Evolutionary conservation across 176 grass and related monocot species (phyloP).

Genomic region (Oryza rufipogon): DNA sequence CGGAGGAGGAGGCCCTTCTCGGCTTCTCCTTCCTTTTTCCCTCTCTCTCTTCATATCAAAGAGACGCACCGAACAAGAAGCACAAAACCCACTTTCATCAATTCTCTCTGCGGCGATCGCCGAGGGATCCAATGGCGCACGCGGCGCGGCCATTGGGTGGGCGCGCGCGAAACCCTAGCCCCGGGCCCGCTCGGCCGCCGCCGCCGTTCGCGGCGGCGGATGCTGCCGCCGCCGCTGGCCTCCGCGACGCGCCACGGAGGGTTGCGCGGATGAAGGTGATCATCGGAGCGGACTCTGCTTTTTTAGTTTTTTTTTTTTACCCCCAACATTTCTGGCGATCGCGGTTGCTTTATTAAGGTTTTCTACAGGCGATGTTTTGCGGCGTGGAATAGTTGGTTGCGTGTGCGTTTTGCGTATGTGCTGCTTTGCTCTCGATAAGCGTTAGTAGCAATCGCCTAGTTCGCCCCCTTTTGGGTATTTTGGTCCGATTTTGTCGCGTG

Average conservation of each 20-base stretch:
- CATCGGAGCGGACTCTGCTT: neutral
- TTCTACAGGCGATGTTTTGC: neutral
- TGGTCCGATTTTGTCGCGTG: neutral
- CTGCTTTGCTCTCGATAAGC: neutral
- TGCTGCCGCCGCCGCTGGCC: neutral
- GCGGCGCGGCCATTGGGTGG: neutral
- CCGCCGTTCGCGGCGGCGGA: neutral
- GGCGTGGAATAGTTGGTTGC: neutral
- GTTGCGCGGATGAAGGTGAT: slow-evolving; percentile 32
- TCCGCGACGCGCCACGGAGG: slow-evolving; percentile 8
- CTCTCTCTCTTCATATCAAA: neutral
- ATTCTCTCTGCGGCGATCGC: neutral
- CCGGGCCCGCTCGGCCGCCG: neutral
- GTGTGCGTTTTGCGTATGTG: neutral
- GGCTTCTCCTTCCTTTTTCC: neutral
- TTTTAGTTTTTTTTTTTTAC: neutral
- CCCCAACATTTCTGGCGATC: neutral
- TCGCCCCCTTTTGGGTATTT: neutral
- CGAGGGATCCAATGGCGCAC: slow-evolving; percentile 35
- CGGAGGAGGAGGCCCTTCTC: too few species aligned
- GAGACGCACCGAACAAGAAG: neutral
- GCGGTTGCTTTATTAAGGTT: slow-evolving; percentile 19
- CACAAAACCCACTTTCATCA: slow-evolving; percentile 29
- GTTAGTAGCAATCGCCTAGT: neutral
- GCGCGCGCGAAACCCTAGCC: neutral